Conservation (phyloP, 345 rosid genomes). For the Kandelia obovata region DNA sequence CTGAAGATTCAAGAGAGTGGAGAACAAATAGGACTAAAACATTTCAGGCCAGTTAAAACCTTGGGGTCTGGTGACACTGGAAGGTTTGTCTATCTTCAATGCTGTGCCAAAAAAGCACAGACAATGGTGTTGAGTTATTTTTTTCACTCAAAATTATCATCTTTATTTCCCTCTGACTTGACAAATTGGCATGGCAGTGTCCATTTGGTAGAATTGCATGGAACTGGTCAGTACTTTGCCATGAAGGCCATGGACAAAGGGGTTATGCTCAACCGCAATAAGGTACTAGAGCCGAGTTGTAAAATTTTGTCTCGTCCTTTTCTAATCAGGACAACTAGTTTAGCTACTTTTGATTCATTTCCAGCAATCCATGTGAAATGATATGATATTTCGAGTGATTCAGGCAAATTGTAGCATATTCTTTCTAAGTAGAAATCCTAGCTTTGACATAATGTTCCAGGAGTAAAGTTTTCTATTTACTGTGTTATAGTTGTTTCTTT, state of each 20-base stretch:
- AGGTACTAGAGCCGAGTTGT: conserved; percentile 39
- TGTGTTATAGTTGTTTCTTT: neutral
- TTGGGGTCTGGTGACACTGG: conserved; percentile 99
- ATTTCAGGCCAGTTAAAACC: conserved; percentile 83
- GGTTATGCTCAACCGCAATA: conserved; percentile 87
- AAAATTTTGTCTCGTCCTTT: neutral
- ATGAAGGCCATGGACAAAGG: conserved; percentile 97
- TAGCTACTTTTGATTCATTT: no score
- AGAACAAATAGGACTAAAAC: conserved; percentile 69
- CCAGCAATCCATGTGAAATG: no score
- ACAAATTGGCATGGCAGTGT: conserved; percentile 51
- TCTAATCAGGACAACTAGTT: no score
- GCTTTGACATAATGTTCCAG: no score
- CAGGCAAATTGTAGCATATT: no score
- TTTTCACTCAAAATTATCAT: neutral
- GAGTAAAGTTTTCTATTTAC: neutral
- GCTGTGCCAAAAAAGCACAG: no score
- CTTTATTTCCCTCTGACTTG: neutral
- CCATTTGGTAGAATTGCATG: conserved; percentile 82
- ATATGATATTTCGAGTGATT: no score
- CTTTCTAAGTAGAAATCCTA: no score
- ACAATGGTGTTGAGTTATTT: no score
- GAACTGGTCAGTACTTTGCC: conserved; percentile 65
- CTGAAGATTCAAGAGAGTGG: conserved; percentile 57
- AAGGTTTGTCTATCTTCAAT: conserved; percentile 42